Evolutionary conservation across 176 grass and related monocot genomes (phyloP).

Genomic region (Thalia dealbata): DNA sequence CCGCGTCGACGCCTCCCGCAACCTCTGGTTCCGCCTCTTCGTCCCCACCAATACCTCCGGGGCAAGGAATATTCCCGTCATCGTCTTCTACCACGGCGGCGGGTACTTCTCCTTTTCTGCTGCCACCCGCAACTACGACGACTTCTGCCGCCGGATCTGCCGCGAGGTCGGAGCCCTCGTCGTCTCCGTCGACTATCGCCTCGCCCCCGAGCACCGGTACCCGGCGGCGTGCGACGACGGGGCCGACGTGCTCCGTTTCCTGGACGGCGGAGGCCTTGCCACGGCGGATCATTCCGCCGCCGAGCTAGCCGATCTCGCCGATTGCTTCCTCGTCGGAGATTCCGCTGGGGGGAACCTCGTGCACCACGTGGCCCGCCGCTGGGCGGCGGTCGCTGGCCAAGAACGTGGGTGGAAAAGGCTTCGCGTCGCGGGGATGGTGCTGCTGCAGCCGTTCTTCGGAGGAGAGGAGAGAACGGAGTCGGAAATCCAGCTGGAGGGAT

Average conservation of each 20-base stretch:
- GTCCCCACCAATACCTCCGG: background rate
- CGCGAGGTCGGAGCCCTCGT: conserved; percentile 26
- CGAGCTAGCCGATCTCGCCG: conserved; percentile 24
- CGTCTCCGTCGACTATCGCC: conserved; percentile 55
- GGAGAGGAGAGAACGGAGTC: conserved; percentile 28
- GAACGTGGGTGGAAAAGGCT: background rate
- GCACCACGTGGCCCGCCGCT: conserved; percentile 58
- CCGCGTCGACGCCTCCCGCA: conserved; percentile 11
- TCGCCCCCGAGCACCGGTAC: conserved; percentile 45
- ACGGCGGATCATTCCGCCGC: background rate
- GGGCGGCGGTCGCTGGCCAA: background rate
- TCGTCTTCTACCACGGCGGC: conserved; percentile 64
- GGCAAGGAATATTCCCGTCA: conserved; percentile 15
- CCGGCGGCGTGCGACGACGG: conserved; percentile 61
- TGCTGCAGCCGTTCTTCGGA: conserved; percentile 41
- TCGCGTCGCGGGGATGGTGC: conserved; percentile 31
- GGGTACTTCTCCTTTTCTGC: conserved; percentile 46
- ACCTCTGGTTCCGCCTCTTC: conserved; percentile 45
- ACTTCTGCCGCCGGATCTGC: conserved; percentile 37
- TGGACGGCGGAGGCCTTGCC: conserved; percentile 1
- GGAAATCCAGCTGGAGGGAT: conserved; percentile 14
- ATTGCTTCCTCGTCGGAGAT: conserved; percentile 52
- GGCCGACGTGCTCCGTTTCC: conserved; percentile 31
- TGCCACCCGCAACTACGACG: conserved; percentile 26
- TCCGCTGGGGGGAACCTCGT: conserved; percentile 62